Base-by-base conservation (phyloP, 2,329 filamentous ascomycete genomes). In the Arthrocladium fulminans region DNA sequence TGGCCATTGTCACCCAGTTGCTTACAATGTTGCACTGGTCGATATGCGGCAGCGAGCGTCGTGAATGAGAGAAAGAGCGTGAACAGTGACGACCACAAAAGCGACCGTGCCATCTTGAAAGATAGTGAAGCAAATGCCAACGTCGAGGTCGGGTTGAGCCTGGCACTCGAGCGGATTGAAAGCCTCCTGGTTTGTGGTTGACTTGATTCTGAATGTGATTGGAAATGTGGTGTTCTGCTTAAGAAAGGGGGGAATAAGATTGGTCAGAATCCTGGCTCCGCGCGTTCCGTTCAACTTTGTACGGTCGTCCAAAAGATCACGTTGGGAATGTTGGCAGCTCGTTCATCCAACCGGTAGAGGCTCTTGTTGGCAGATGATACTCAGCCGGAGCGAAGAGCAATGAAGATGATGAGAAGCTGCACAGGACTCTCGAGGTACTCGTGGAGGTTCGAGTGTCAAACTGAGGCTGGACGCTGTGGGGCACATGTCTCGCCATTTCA, bases 21-120 rank as follows among this genome's bases (percentile, higher is more conserved):
- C 39, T 59, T 59, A 46, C 57, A 55, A 37, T 57, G 57, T 45
- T 59, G 56, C n/a, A 57, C 51, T n/a, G 56, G 56, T 43, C 56
- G 53, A 37, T 57, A 59, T 38, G 56, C 55, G 12, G 47, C 49
- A 30, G 47, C 51, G 24, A 55, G 25, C 9, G 40, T 44, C 13
- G 43, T 46, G 35, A 48, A 29, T 19, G 55, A 23, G 10, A 54
- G 30, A 3, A 29, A 22, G 15, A 42, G 13, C 27, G 22, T 34
- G 13, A 41, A 17, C 6, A 47, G 7, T 9, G 32, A 27, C 25
- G 13, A 32, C 44, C 44, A 39, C 8, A 34, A 38, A 8, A 29
- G 17, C 12, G 7, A 23, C 7, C 15, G n/a, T 13, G 23, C 32
- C 44, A 47, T 47, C 8, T 6, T 30, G 12, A 6, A 35, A 19